Evolutionary conservation across 2,329 filamentous ascomycete genomes (phyloP), one percentile per base, ranked within the genome.

Genomic region (Cephalotrichum gorgonifer): DNA sequence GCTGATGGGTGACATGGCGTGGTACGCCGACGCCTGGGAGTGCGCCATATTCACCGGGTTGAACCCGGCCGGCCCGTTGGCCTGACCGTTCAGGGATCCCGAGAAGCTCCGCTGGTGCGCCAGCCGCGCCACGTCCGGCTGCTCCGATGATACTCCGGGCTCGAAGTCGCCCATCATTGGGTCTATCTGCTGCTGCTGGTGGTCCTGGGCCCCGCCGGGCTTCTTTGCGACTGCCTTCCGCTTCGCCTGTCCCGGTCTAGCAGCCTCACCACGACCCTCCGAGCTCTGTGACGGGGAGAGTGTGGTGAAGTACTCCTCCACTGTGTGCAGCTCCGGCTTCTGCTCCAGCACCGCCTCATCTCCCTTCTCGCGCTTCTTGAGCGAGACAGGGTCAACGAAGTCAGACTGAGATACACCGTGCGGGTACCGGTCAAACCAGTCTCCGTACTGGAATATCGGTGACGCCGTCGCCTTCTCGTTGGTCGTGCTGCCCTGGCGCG

Each of bases 341-440:
- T 95, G 87, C 52, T 89, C 87, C 55, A 96, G 75, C 1, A 93
- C 88, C 1, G 86, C 89, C 60, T 96, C 89, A n/a, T 87, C 85
- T 8, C 86, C 85, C 38, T 79, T 83, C 59, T 94, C 86, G 56
- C 84, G 86, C 61, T 83, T 82, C 57, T 79, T 74, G 38, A 77
- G 73, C 4, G 74, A 68, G 26, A 78, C 80, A 1, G 86, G 84
- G 55, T 93, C 88, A 58, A 88, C 82, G 64, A 88, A 93, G 59
- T 95, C 88, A 2, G 82, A 76, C 52, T 87, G 81, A 3, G 87
- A 88, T 15, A 97, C 87, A 2, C 93, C 93, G 57, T 95, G 86
- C 1, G 93, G 93, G 62, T 96, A 97, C 55, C 86, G 80, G 60
- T 93, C 86, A 59, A 97, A 97, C 93, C 93, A 97, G 65, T 97